Evolutionary conservation across 2,329 filamentous ascomycete species (phyloP).

Genomic region (Fusarium xyrophilum): DNA sequence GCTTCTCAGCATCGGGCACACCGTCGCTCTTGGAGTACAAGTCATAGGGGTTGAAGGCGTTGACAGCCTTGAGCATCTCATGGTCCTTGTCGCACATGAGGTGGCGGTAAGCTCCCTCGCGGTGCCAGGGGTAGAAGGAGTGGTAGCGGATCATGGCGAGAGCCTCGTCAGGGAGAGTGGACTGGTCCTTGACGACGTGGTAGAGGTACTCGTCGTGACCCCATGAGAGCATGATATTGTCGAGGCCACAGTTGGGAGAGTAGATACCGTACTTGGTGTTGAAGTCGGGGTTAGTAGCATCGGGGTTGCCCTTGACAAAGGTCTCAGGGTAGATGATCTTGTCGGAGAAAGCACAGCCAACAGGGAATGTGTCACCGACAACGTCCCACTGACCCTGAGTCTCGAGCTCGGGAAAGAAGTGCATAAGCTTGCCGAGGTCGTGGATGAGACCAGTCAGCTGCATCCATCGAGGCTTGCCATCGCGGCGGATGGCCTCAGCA

Average conservation of each 20-base stretch:
- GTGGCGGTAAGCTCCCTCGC: slow-evolving; percentile 77
- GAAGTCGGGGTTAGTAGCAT: slow-evolving; percentile 74
- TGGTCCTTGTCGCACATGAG: slow-evolving; percentile 86
- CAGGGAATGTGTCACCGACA: slow-evolving; percentile 84
- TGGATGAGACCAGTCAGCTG: slow-evolving; percentile 79
- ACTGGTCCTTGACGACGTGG: slow-evolving; percentile 84
- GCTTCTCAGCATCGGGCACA: slow-evolving; percentile 74
- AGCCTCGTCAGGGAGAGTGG: slow-evolving; percentile 77
- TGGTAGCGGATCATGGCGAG: slow-evolving; percentile 94
- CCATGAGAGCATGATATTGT: slow-evolving; percentile 90
- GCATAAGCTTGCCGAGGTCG: slow-evolving; percentile 80
- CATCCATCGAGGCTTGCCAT: slow-evolving; percentile 85
- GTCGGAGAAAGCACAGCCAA: slow-evolving; percentile 76
- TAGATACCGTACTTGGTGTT: slow-evolving; percentile 82
- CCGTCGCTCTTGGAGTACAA: slow-evolving; percentile 91
- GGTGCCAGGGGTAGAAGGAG: slow-evolving; percentile 92
- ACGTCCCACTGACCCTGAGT: slow-evolving; percentile 94
- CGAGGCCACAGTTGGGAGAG: slow-evolving; percentile 76
- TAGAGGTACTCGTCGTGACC: slow-evolving; percentile 90
- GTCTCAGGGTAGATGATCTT: slow-evolving; percentile 82
- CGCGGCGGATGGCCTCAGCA: slow-evolving; percentile 86
- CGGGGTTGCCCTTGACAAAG: slow-evolving; percentile 75
- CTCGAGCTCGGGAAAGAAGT: slow-evolving; percentile 69
- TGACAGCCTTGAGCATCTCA: slow-evolving; percentile 79
- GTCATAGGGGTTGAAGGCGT: slow-evolving; percentile 90